Base-by-base conservation (phyloP, 805 yeast species). In the Yamadazyma kitorensis region DNA sequence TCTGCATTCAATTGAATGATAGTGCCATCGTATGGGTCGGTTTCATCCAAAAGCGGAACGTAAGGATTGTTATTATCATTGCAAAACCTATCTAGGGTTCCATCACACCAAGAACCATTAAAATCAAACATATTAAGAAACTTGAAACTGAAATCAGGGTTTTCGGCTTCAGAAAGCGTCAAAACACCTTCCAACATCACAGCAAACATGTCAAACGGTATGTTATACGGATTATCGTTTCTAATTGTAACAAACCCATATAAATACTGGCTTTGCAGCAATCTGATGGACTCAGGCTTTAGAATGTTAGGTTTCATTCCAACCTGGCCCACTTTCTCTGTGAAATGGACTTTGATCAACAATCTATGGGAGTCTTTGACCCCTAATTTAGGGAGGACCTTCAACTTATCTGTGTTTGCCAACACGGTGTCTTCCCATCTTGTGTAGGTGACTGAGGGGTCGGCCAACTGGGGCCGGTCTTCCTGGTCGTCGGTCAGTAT, bases 111-210 rank as follows among this genome's bases (percentile, higher is more conserved):
- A 12, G 64, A 59, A 1, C 70, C 72, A 29, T 57, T 57, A 42
- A 62, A 64, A 37, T 65, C 72, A 44, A 59, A 63, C 72, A 65
- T 64, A 29, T 55, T 59, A 29, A 65, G 44, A 37, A 61, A 63
- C 37, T 17, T 47, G 47, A 6, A 52, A 33, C 8, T 49, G 41
- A 34, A 9, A 6, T 25, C 22, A 5, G 26, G 21, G 10, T 26
- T 20, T 15, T 27, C 34, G 4, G 20, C 6, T 10, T 35, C 39
- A 8, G n/a, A 7, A 14, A 58, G 45, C 1, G 54, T 51, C n/a
- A 51, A 38, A 13, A 43, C 42, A 3, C 70, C 72, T 41, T 65
- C 70, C 13, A 65, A 52, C 15, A 58, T 54, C 13, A 62, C 68
- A 18, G 57, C 53, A 34, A 64, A 62, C 64, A 59, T 59, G 31